These are phyloP conservation scores for Paspalum vaginatum DNA, from an alignment of 176 grass and related monocot genomes.

Conservation along the genomic window DNA sequence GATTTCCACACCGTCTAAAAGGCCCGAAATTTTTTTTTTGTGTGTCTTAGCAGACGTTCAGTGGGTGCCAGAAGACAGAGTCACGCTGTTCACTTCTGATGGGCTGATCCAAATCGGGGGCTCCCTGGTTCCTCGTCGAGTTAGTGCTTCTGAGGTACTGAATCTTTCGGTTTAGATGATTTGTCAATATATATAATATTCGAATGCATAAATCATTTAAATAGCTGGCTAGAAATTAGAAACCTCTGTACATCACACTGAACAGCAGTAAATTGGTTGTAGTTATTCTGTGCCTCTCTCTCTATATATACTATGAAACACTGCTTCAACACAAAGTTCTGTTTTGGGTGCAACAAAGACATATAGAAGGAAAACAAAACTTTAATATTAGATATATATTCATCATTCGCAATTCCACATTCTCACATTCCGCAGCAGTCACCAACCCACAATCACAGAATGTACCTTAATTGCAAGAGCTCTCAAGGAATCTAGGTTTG, in stretches of 20 bases:
- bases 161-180: neutral
- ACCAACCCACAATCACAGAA: neutral
- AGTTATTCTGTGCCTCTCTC: neutral
- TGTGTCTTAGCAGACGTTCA: constrained; percentile 60
- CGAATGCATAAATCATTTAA: neutral
- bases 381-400: neutral
- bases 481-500: neutral
- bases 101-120: constrained; percentile 90
- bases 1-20: neutral
- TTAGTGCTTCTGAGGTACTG: constrained; percentile 61
- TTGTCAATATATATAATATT: neutral
- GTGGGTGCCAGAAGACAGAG: constrained; percentile 79
- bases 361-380: neutral
- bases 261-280: neutral
- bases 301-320: no score
- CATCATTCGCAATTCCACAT: neutral
- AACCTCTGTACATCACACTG: neutral
- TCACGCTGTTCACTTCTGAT: constrained; percentile 93
- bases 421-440: neutral
- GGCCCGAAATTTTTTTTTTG: constrained; percentile 31
- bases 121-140: constrained; percentile 66
- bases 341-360: neutral
- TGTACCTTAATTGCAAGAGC: constrained; percentile 24
- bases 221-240: neutral
- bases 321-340: neutral